phyloP scores from a whole-genome alignment of 495 filamentous ascomycete genomes.

The Penicillium ucsense region DNA sequence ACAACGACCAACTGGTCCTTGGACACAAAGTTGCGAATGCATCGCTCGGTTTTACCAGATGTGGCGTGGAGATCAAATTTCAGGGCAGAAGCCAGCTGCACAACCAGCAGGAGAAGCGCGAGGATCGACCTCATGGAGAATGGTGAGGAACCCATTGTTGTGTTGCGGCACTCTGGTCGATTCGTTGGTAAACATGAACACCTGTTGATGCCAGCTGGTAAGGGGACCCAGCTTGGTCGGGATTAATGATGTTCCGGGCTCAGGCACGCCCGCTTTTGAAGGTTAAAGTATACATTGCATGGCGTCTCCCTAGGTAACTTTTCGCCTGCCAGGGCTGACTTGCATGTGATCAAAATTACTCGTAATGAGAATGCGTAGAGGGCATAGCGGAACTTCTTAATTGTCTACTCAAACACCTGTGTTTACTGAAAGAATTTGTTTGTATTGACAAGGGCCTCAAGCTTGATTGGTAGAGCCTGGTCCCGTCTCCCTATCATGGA shows the following conservation, averaged over 20 bases:
- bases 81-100: constrained; percentile 61
- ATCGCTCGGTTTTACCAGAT: constrained; percentile 63
- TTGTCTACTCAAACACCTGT: no score
- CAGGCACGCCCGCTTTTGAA: neutral
- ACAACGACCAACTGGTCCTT: constrained; percentile 96
- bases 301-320: no score
- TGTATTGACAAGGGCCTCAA: no score
- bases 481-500: no score
- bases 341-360: no score
- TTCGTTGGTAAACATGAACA: constrained; percentile 14
- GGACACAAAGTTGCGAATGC: constrained; percentile 92
- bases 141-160: constrained; percentile 25
- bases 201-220: constrained; percentile 27
- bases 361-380: no score
- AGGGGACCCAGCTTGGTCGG: constrained; percentile 10
- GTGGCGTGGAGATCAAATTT: constrained; percentile 86
- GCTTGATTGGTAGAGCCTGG: no score
- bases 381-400: no score
- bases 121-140: constrained; percentile 29
- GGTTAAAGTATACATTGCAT: neutral
- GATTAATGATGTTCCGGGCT: constrained; percentile 17
- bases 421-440: no score
- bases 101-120: constrained; percentile 30
- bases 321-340: no score
- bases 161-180: constrained; percentile 8